These are phyloP conservation scores for Pyricularia pennisetigena DNA, from an alignment of 2,329 filamentous ascomycete species.

Conservation along the genomic window DNA sequence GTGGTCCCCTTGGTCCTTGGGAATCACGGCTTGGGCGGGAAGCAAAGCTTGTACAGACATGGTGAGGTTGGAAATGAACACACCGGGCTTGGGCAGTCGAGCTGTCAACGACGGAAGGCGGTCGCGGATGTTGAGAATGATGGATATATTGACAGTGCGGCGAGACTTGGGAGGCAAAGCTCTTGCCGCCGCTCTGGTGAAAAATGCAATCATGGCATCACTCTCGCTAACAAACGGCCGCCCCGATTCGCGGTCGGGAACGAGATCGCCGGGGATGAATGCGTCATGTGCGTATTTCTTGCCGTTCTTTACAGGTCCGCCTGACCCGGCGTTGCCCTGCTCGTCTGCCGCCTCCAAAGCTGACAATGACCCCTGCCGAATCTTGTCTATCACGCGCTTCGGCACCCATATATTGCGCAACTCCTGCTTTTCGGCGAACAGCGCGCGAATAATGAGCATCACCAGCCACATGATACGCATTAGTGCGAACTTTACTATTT, in stretches of 20 bases:
- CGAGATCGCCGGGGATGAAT: slow-evolving; percentile 1
- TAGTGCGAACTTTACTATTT: background rate
- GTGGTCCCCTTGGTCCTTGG: background rate
- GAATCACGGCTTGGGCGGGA: background rate
- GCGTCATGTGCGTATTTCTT: background rate
- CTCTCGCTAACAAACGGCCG: slow-evolving; percentile 1
- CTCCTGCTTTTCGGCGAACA: background rate
- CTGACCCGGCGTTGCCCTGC: background rate
- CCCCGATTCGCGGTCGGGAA: slow-evolving; percentile 2
- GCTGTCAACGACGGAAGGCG: background rate
- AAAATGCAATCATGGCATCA: slow-evolving; percentile 1
- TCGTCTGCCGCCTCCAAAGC: background rate
- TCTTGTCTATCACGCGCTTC: slow-evolving; percentile 1
- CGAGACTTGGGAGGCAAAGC: background rate
- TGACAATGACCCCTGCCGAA: background rate
- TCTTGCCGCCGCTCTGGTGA: slow-evolving; percentile 1
- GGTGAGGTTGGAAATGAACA: slow-evolving; percentile 1
- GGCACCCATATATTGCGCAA: background rate
- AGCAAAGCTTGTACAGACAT: slow-evolving; percentile 3
- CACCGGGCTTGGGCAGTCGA: background rate
- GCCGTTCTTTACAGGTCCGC: background rate
- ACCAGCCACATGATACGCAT: background rate
- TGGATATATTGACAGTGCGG: background rate
- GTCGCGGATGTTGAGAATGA: slow-evolving; percentile 2
- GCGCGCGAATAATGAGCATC: background rate